Conservation (phyloP, 441 rosid genomes). For the Eruca vesicaria region DNA sequence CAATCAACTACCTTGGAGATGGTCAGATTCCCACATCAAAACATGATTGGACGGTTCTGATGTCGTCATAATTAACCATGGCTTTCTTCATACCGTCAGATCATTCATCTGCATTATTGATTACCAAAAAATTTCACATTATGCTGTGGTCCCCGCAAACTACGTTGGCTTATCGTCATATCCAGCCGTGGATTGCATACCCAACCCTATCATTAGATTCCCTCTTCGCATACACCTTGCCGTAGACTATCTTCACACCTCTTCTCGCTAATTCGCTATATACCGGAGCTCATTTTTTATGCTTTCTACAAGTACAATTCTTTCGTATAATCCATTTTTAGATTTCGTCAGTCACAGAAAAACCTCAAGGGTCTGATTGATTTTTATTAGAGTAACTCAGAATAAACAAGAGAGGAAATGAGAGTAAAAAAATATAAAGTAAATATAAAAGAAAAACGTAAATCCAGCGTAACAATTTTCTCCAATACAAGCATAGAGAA, state of each 20-base stretch:
- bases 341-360: no score
- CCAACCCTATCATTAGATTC: slow-evolving; percentile 51
- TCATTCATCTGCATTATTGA: slow-evolving; percentile 23
- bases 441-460: no score
- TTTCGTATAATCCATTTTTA: no score
- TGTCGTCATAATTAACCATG: slow-evolving; percentile 39
- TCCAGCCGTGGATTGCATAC: slow-evolving; percentile 69
- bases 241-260: slow-evolving; percentile 25
- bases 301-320: no score
- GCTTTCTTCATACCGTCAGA: slow-evolving; percentile 51
- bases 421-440: no score
- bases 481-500: no score
- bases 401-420: no score
- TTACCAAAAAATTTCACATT: not conserved
- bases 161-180: slow-evolving; percentile 33
- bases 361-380: no score
- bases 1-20: not conserved
- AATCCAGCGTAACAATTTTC: no score
- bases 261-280: no score
- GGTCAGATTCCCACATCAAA: slow-evolving; percentile 20
- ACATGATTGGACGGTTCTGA: slow-evolving; percentile 69
- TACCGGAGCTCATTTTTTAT: no score
- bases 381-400: no score
- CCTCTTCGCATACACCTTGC: slow-evolving; percentile 40
- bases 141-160: slow-evolving; percentile 46